phyloP scores from a whole-genome alignment of 2,329 filamentous ascomycete genomes.

The Sclerotinia spermophila region DNA sequence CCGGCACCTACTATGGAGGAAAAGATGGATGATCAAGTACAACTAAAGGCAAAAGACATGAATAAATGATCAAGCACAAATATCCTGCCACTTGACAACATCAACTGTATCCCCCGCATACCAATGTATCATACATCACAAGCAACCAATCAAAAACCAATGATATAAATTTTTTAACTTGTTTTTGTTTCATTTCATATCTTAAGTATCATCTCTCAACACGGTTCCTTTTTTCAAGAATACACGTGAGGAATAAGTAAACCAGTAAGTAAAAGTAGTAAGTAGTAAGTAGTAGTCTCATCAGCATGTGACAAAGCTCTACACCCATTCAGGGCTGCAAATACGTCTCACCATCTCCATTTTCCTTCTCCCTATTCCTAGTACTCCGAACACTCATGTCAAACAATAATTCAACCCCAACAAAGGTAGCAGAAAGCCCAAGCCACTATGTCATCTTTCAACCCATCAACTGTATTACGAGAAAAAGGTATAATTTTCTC shows the following conservation, averaged over 20 bases:
- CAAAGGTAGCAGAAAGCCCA: slow-evolving; percentile 6
- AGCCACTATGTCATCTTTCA: slow-evolving; percentile 1
- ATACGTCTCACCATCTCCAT: background rate
- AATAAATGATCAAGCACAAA: background rate
- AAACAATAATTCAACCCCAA: slow-evolving; percentile 4
- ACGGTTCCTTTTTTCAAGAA: background rate
- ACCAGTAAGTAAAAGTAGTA: background rate
- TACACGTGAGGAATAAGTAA: background rate
- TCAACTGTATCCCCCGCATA: too few relatives aligned
- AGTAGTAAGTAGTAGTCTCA: background rate
- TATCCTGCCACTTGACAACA: background rate
- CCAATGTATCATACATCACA: background rate
- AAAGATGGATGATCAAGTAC: too few relatives aligned
- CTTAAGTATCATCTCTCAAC: background rate
- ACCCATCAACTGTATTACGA: background rate
- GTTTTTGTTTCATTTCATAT: slow-evolving; percentile 10
- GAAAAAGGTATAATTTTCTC: background rate
- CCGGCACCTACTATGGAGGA: too few relatives aligned
- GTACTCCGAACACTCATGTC: slow-evolving; percentile 1
- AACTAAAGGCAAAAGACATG: background rate
- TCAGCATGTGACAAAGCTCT: background rate
- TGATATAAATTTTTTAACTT: background rate
- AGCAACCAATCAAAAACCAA: background rate
- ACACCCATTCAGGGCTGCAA: background rate
- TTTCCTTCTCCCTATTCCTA: background rate